Evolutionary conservation across 768 basidiomycete genomes (phyloP).

Genomic region (Serendipita indica): DNA sequence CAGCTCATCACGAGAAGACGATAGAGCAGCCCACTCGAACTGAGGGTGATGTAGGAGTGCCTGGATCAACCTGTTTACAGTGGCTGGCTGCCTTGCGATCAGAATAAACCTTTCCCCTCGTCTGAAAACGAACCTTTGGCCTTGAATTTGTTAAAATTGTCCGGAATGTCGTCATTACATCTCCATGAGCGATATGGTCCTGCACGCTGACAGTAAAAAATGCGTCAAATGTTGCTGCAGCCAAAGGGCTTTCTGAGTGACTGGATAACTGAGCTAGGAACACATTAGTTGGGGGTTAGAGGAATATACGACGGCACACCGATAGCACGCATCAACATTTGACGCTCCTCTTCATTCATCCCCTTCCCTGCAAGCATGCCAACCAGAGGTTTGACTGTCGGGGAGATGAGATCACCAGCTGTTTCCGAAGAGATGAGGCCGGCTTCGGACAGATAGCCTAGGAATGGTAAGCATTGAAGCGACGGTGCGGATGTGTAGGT

Average conservation of each 20-base stretch:
- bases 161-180: neutral
- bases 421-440: neutral
- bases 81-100: slow-evolving; percentile 34
- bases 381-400: neutral
- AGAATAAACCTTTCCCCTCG: neutral
- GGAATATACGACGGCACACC: neutral
- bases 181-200: neutral
- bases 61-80: slow-evolving; percentile 66
- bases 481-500: neutral
- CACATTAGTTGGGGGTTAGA: neutral
- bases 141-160: neutral
- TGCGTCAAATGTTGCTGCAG: neutral
- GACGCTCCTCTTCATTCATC: neutral
- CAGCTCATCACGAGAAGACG: slow-evolving; percentile 31
- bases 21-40: slow-evolving; percentile 26
- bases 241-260: too few species aligned
- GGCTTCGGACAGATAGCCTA: neutral
- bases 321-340: neutral
- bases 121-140: neutral
- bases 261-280: neutral
- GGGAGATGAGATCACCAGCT: neutral
- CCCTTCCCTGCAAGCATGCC: neutral
- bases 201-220: neutral
- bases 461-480: neutral
- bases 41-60: slow-evolving; percentile 53